Evolutionary conservation across 2,329 filamentous ascomycete genomes (phyloP).

Genomic region (Ophioceras dolichostomum): DNA sequence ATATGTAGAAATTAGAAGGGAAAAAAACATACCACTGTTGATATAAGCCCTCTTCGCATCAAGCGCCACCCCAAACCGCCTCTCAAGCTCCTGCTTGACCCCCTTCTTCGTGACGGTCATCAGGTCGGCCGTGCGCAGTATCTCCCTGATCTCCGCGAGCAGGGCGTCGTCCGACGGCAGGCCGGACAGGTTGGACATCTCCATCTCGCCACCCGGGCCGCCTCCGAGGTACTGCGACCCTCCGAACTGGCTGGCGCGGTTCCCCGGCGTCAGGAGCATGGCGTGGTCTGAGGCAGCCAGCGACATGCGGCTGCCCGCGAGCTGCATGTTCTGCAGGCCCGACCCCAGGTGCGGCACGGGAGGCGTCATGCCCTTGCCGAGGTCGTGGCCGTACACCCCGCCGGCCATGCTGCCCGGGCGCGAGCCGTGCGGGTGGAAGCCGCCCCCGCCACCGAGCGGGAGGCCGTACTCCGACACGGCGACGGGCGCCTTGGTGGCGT

Average conservation of each 20-base stretch:
- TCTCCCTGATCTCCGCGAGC: slow-evolving; percentile 87
- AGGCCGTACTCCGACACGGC: slow-evolving; percentile 58
- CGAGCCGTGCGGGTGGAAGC: slow-evolving; percentile 30
- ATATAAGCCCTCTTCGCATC: slow-evolving; percentile 89
- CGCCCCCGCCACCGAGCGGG: slow-evolving; percentile 25
- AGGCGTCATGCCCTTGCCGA: slow-evolving; percentile 22
- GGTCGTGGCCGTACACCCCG: slow-evolving; percentile 33
- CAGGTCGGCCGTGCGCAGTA: slow-evolving; percentile 79
- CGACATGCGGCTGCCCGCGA: slow-evolving; percentile 52
- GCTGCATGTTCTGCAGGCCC: slow-evolving; percentile 25
- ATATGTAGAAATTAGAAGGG: not conserved
- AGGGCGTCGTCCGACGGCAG: slow-evolving; percentile 83
- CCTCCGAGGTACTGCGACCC: slow-evolving; percentile 40
- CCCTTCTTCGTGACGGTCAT: slow-evolving; percentile 99
- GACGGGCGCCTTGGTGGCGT: slow-evolving; percentile 67
- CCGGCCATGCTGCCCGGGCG: slow-evolving; percentile 44
- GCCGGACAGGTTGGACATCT: slow-evolving; percentile 61
- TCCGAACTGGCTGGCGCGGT: slow-evolving; percentile 49
- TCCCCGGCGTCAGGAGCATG: slow-evolving; percentile 13
- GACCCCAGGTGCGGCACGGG: slow-evolving; percentile 37
- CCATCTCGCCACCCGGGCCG: slow-evolving; percentile 41
- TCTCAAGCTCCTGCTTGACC: slow-evolving; percentile 87
- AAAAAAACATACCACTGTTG: slow-evolving; percentile 60
- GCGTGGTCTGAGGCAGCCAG: slow-evolving; percentile 60
- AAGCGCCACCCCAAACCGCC: slow-evolving; percentile 74